Conservation (phyloP, 2,329 filamentous ascomycete species). For the Aspergillus pseudoglaucus region DNA sequence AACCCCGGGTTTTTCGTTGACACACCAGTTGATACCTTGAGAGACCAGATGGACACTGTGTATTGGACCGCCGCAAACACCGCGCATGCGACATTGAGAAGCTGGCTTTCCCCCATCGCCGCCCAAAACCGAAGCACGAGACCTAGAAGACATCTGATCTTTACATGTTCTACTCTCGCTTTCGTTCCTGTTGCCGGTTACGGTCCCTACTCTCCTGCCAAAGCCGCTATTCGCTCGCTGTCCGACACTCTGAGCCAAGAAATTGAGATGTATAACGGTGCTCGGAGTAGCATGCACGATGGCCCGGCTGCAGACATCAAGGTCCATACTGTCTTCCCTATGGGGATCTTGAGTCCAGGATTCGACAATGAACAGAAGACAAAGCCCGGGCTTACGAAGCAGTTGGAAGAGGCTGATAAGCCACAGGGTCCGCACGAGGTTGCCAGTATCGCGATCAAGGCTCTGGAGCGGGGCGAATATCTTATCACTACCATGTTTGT, state of each 20-base stretch:
- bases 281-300: conserved; percentile 35
- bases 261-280: conserved; percentile 73
- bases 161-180: conserved; percentile 72
- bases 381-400: conserved; percentile 73
- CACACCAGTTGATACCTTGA: conserved; percentile 58
- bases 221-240: conserved; percentile 75
- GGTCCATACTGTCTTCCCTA: conserved; percentile 76
- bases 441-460: conserved; percentile 61
- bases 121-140: conserved; percentile 26
- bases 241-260: conserved; percentile 81
- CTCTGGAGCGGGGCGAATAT: conserved; percentile 74
- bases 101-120: conserved; percentile 56
- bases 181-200: conserved; percentile 79
- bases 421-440: conserved; percentile 72
- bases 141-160: conserved; percentile 65
- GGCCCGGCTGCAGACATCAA: conserved; percentile 60
- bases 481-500: conserved; percentile 70
- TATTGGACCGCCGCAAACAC: conserved; percentile 84
- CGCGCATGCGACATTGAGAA: conserved; percentile 68
- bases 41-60: conserved; percentile 83
- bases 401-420: conserved; percentile 76
- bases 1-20: conserved; percentile 73
- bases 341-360: conserved; percentile 72
- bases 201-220: conserved; percentile 72
- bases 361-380: conserved; percentile 66